A percentile compares a stretch with the other conserved stretches of the same genome.
phyloP scores from a whole-genome alignment of 2,329 filamentous ascomycete genomes.

The Ophiocordyceps camponoti-leonardi region DNA sequence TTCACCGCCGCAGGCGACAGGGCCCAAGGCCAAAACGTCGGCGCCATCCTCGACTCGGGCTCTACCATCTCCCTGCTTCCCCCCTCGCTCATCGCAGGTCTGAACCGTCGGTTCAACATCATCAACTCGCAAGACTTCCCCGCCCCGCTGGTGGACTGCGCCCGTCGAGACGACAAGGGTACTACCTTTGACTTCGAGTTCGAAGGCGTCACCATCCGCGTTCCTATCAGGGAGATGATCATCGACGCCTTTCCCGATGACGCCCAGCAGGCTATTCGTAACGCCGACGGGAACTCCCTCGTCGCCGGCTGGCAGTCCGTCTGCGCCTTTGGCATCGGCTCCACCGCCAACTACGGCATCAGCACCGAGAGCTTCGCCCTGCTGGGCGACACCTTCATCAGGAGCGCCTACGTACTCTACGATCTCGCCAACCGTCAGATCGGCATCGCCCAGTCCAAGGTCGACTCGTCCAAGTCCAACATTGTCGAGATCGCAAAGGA shows the following conservation, averaged over 20 bases:
- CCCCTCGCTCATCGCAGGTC: constrained; percentile 30
- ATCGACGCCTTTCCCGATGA: constrained; percentile 24
- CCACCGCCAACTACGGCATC: constrained; percentile 16
- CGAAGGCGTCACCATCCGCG: constrained; percentile 26
- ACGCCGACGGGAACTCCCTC: constrained; percentile 13
- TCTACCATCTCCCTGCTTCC: constrained; percentile 56
- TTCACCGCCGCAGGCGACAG: constrained; percentile 22
- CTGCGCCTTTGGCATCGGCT: constrained; percentile 39
- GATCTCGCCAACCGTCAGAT: constrained; percentile 32
- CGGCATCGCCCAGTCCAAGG: constrained; percentile 33
- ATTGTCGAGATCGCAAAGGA: constrained; percentile 26
- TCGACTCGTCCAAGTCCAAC: constrained; percentile 24
- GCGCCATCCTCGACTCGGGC: constrained; percentile 57
- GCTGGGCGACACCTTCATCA: constrained; percentile 41
- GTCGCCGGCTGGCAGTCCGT: constrained; percentile 21
- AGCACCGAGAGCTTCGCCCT: constrained; percentile 18
- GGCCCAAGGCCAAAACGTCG: constrained; percentile 20
- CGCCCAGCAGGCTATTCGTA: constrained; percentile 23
- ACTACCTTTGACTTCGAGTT: constrained; percentile 36
- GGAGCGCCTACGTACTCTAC: constrained; percentile 40
- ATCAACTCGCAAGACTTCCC: constrained; percentile 20
- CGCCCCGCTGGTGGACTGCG: constrained; percentile 35
- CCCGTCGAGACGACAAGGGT: constrained; percentile 22
- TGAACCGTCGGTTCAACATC: constrained; percentile 37
- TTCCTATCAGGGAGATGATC: constrained; percentile 35